These are phyloP conservation scores for Monilinia laxa DNA, from an alignment of 2,329 filamentous ascomycete species.

Conservation along the genomic window DNA sequence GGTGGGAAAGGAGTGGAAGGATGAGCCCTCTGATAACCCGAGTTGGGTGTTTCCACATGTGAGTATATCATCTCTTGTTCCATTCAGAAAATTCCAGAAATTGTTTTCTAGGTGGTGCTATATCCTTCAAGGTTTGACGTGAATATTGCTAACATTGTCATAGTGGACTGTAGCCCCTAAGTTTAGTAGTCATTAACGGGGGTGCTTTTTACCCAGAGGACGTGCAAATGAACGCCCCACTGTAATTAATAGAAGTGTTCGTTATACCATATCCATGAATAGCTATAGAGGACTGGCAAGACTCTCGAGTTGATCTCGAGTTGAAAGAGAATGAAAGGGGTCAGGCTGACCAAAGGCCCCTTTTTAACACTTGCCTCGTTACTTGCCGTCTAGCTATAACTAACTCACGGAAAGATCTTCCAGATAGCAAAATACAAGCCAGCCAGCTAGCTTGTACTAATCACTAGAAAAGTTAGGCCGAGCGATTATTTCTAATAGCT, in stretches of 20 bases:
- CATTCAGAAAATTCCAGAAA: too few relatives aligned
- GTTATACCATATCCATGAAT: not conserved
- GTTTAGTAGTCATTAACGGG: not conserved
- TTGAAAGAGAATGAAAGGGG: not conserved
- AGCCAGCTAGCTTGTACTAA: not conserved
- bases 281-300: not conserved
- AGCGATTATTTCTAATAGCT: too few relatives aligned
- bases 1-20: slow-evolving; percentile 33
- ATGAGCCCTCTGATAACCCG: slow-evolving; percentile 28
- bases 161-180: slow-evolving; percentile 19
- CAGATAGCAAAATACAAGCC: not conserved
- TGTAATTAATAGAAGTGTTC: not conserved
- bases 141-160: not conserved
- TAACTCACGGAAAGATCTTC: not conserved
- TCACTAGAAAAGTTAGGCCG: too few relatives aligned
- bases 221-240: not conserved
- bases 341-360: not conserved
- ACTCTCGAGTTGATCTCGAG: not conserved
- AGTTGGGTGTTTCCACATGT: slow-evolving; percentile 37
- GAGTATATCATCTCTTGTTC: slow-evolving; percentile 35
- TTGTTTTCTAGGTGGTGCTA: not conserved
- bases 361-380: not conserved
- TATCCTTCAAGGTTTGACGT: not conserved
- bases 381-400: not conserved
- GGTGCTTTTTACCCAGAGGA: not conserved